Conservation (phyloP, 306 rosid species). For the Dryas drummondii region DNA sequence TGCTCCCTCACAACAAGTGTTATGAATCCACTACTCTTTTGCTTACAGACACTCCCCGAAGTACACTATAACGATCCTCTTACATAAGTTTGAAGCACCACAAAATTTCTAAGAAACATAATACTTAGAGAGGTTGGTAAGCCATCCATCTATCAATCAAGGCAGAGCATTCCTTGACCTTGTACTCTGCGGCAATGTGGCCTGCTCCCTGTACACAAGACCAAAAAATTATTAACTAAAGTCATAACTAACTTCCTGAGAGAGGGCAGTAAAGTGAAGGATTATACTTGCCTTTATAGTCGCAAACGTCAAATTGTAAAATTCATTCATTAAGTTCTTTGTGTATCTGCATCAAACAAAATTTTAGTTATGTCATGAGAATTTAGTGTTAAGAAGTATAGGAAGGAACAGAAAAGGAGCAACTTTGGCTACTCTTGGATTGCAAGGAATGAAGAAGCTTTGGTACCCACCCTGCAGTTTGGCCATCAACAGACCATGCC, state of each 20-base stretch:
- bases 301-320: neutral
- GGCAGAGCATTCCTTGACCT: constrained; percentile 25
- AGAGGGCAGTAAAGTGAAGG: neutral
- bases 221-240: neutral
- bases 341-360: neutral
- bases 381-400: too few species aligned
- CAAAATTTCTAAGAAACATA: too few species aligned
- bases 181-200: constrained; percentile 32
- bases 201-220: constrained; percentile 22
- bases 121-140: constrained; percentile 9
- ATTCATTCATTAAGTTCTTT: neutral
- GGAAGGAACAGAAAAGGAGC: neutral
- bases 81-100: too few species aligned
- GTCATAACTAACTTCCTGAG: neutral
- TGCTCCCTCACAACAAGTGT: too few species aligned
- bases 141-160: constrained; percentile 27
- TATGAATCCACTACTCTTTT: too few species aligned
- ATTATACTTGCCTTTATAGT: constrained; percentile 1
- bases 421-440: neutral
- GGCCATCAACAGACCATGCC: constrained; percentile 21
- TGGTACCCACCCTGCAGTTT: constrained; percentile 24
- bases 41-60: too few species aligned
- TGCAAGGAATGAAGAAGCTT: neutral
- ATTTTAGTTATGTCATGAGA: too few species aligned
- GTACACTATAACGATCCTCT: too few species aligned